Percentiles rank a stretch among this genome's conserved stretches.
These are phyloP conservation scores for Escovopsis sp. DNA, from an alignment of 2,329 filamentous ascomycete genomes.

Conservation along the genomic window DNA sequence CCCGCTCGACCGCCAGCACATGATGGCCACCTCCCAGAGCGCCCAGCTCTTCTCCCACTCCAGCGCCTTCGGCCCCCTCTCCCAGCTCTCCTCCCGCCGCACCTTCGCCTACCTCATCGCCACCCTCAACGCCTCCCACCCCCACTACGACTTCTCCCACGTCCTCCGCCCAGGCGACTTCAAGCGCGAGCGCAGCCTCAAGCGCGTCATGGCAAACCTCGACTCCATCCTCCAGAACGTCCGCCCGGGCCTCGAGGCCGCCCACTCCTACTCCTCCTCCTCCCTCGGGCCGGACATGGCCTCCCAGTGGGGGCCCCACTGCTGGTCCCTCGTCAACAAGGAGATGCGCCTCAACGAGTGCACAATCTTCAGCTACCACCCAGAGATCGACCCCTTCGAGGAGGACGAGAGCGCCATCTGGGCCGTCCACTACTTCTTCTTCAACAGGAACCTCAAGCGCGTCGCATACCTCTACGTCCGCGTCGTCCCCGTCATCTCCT, in stretches of 20 bases:
- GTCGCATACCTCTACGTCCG: constrained; percentile 90
- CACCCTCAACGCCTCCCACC: constrained; percentile 85
- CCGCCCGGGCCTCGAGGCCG: constrained; percentile 45
- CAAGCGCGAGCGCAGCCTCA: constrained; percentile 64
- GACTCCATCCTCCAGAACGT: constrained; percentile 81
- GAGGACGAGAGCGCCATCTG: constrained; percentile 89
- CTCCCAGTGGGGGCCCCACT: constrained; percentile 70
- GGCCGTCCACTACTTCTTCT: constrained; percentile 95
- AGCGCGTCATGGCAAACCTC: constrained; percentile 71
- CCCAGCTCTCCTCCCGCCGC: constrained; percentile 73
- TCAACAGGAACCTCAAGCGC: constrained; percentile 82
- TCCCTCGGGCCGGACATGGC: constrained; percentile 31
- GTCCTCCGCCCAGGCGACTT: constrained; percentile 83
- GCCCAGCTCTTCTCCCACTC: constrained; percentile 54
- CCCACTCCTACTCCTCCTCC: constrained; percentile 23
- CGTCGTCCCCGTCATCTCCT: constrained; percentile 64
- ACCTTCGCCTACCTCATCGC: constrained; percentile 95
- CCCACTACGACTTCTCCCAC: constrained; percentile 89
- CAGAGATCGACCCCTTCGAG: constrained; percentile 79
- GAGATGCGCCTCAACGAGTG: constrained; percentile 89
- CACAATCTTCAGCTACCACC: constrained; percentile 77
- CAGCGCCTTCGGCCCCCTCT: constrained; percentile 83
- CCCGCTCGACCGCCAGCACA: constrained; percentile 60
- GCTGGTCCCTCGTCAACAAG: constrained; percentile 86
- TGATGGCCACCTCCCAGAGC: constrained; percentile 50